Evolutionary conservation across 257 asterid genomes (phyloP).

Genomic region (Gentiana dahurica): DNA sequence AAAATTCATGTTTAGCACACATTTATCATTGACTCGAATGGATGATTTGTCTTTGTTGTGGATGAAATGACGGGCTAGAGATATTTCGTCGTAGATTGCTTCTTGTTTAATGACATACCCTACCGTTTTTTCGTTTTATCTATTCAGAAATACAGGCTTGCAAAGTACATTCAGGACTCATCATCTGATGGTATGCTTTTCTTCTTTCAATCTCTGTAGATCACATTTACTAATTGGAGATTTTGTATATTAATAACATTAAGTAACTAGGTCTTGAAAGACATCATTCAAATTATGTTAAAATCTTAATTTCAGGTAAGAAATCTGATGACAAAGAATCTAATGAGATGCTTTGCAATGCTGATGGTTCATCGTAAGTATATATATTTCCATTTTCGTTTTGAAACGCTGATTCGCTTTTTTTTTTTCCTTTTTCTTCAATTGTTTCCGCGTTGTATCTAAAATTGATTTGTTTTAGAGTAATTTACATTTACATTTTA

Average conservation of each 20-base stretch:
- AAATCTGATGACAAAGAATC: conserved; percentile 68
- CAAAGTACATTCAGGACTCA: conserved; percentile 92
- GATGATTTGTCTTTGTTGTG: conserved; percentile 4
- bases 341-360: conserved; percentile 53
- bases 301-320: conserved; percentile 36
- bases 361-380: conserved; percentile 90
- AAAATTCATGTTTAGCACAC: too few species aligned
- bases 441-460: too few species aligned
- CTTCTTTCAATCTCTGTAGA: not conserved
- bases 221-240: not conserved
- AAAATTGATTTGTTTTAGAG: too few species aligned
- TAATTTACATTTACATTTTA: too few species aligned
- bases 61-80: not conserved
- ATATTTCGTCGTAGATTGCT: conserved; percentile 5
- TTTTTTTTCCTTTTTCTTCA: not conserved
- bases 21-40: not conserved
- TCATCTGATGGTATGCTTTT: conserved; percentile 70
- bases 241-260: not conserved
- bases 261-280: conserved; percentile 1
- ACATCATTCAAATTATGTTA: conserved; percentile 9
- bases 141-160: conserved; percentile 86
- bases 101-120: conserved; percentile 12
- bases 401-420: not conserved
- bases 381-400: conserved; percentile 9
- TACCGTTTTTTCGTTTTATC: conserved; percentile 8